A percentile compares a stretch with the other conserved stretches of the same genome.
Evolutionary conservation across 192 early-diverging fungal species (phyloP).

Genomic region (Podila minutissima): DNA sequence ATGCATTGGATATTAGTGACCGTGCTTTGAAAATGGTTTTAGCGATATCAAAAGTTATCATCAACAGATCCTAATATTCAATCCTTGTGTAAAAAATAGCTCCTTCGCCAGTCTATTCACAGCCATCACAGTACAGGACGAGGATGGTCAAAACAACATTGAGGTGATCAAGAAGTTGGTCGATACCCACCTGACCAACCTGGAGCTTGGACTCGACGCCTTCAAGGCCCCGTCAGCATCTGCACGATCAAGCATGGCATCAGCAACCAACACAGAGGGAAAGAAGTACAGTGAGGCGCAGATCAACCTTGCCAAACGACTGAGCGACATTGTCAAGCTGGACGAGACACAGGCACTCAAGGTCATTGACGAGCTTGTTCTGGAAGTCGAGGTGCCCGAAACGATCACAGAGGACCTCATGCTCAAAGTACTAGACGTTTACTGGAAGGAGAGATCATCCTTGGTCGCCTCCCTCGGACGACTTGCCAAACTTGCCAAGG

Average conservation of each 20-base stretch:
- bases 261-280: slow-evolving; percentile 30
- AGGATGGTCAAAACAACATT: slow-evolving; percentile 15
- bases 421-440: slow-evolving; percentile 12
- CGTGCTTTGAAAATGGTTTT: too few species aligned
- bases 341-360: slow-evolving; percentile 53
- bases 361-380: slow-evolving; percentile 16
- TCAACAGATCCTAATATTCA: too few species aligned
- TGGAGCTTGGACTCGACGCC: slow-evolving; percentile 48
- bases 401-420: slow-evolving; percentile 24
- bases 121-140: slow-evolving; percentile 19
- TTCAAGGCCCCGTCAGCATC: slow-evolving; percentile 44
- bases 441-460: slow-evolving; percentile 39
- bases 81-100: not conserved
- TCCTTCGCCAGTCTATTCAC: slow-evolving; percentile 20
- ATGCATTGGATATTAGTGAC: too few species aligned
- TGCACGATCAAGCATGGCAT: slow-evolving; percentile 39
- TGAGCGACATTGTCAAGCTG: slow-evolving; percentile 51
- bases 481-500: slow-evolving; percentile 14
- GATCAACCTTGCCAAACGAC: slow-evolving; percentile 46
- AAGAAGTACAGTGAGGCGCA: slow-evolving; percentile 48
- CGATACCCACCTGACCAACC: slow-evolving; percentile 30
- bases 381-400: slow-evolving; percentile 18
- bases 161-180: slow-evolving; percentile 32
- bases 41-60: too few species aligned
- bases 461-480: slow-evolving; percentile 21